Base-by-base conservation (phyloP, 495 filamentous ascomycete genomes). In the Penicillium longicatenatum region DNA sequence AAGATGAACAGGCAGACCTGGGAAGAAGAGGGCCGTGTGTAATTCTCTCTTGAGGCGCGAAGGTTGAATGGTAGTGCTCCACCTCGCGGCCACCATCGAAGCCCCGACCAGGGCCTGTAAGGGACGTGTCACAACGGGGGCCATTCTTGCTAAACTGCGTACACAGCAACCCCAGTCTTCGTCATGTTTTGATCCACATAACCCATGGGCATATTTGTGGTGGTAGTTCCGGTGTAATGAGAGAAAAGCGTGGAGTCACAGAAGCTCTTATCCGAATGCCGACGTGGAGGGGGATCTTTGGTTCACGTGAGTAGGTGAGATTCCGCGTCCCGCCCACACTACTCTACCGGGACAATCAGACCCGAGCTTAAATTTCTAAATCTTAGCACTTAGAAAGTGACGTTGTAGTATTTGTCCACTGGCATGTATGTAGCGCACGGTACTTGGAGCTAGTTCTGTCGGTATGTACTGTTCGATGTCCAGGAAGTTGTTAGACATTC, bases 11-110 rank as follows among this genome's bases (percentile, higher is more conserved):
- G 14, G 63, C 82, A 58, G 70, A 93, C 89, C 90, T 61, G 90
- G 90, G 67, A 93, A 93, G 77, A 94, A 93, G 30, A 94, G 79
- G 47, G 90, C 90, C 7, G 90, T 93, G 52, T 86, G 86, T 20
- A 90, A 52, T 20, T 58, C 46, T 60, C 53, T 50, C 73, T 70
- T 41, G 41, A 49, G n/a, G 41, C 51, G 31, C 29, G 50, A 26
- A 45, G 50, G 16, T 22, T 52, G 35, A 39, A 48, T 6, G 14
- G 54, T 50, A 21, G 55, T 46, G 46, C 29, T 55, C 30, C 48
- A 55, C 16, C 49, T 54, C n/a, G 14, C 45, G 4, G 22, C 14
- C 24, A 41, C 8, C 16, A 45, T 51, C 33, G 26, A 41, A 43
- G 35, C 46, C 31, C 37, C 45, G 12, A 29, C 48, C 24, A 50